Evolutionary conservation across 2,329 filamentous ascomycete genomes (phyloP).

Genomic region (Venturia aucupariae): DNA sequence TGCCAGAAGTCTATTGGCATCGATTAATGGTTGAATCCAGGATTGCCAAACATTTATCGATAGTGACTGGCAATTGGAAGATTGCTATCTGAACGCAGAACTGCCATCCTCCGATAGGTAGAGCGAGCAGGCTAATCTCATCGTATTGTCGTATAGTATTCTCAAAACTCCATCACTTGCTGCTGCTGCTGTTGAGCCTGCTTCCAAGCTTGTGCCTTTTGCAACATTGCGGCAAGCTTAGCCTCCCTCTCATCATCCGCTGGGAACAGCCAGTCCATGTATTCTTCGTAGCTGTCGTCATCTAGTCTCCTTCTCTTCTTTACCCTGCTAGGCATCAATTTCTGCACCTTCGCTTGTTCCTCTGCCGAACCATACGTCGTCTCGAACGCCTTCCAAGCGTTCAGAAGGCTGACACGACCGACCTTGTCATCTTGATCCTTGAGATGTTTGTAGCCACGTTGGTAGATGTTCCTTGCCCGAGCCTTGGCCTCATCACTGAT

Average conservation of each 20-base stretch:
- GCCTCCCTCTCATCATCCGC: slow-evolving; percentile 82
- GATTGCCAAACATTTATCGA: no score
- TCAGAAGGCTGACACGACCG: slow-evolving; percentile 83
- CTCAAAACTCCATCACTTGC: not conserved
- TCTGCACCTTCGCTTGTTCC: slow-evolving; percentile 74
- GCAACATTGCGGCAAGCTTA: slow-evolving; percentile 73
- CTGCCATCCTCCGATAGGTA: no score
- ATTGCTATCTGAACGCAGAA: no score
- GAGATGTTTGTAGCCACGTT: slow-evolving; percentile 76
- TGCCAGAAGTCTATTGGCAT: no score
- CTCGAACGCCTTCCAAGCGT: slow-evolving; percentile 90
- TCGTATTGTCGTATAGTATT: no score
- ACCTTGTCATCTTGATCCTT: slow-evolving; percentile 86
- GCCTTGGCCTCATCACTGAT: slow-evolving; percentile 77
- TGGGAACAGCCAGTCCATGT: slow-evolving; percentile 94
- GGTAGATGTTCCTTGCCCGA: slow-evolving; percentile 74
- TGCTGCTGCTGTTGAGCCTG: slow-evolving; percentile 32
- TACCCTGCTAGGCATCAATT: slow-evolving; percentile 85
- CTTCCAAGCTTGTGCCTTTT: slow-evolving; percentile 85
- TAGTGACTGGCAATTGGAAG: no score
- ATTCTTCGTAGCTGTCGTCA: slow-evolving; percentile 92
- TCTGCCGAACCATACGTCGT: slow-evolving; percentile 66
- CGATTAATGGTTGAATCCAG: no score
- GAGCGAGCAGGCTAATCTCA: no score
- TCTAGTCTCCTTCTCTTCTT: slow-evolving; percentile 90